These are phyloP conservation scores for Lentinula aciculospora DNA, from an alignment of 768 basidiomycete species.

Conservation along the genomic window DNA sequence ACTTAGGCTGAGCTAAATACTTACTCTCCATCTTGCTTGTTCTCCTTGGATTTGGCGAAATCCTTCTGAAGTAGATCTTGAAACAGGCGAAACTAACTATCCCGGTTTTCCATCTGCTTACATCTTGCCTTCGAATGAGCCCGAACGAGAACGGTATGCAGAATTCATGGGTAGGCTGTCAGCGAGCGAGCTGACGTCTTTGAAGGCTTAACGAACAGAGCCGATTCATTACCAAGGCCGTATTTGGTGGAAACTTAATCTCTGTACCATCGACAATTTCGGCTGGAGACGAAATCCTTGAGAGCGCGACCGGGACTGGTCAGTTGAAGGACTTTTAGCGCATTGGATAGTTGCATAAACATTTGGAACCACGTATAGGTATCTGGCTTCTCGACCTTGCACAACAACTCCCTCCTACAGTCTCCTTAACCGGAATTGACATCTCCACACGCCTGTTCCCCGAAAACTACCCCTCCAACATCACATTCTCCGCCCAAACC, in stretches of 20 bases:
- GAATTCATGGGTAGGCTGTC: not conserved
- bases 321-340: not conserved
- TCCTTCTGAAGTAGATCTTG: too few relatives aligned
- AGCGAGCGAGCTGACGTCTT: not conserved
- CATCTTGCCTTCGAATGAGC: not conserved
- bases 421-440: not conserved
- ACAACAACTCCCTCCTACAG: not conserved
- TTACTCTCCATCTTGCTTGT: too few relatives aligned
- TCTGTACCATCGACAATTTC: not conserved
- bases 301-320: not conserved
- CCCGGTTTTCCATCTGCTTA: not conserved
- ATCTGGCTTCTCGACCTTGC: not conserved
- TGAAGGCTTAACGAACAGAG: not conserved
- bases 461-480: not conserved
- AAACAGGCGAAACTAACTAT: not conserved
- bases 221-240: not conserved
- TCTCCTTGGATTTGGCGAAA: too few relatives aligned
- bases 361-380: not conserved
- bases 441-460: not conserved
- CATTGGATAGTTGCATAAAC: not conserved
- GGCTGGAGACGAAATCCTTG: not conserved
- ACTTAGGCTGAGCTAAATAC: too few relatives aligned
- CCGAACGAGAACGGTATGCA: not conserved
- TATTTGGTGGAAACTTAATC: not conserved
- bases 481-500: not conserved